Evolutionary conservation across 176 grass and related monocot genomes (phyloP).

Genomic region (bread wheat (Triticum aestivum)): DNA sequence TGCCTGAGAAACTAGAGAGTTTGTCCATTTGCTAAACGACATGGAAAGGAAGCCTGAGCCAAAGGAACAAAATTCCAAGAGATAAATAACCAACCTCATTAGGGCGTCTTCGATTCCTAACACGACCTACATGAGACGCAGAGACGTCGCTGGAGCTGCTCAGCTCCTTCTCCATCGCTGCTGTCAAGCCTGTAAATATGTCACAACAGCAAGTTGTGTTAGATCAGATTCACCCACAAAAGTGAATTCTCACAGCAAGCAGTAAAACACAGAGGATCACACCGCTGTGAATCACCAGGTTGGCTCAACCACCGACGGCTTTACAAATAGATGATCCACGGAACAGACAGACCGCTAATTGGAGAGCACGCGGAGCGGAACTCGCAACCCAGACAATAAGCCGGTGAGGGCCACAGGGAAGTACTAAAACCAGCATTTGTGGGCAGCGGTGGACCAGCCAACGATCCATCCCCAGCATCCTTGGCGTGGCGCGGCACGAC

Average conservation of each 20-base stretch:
- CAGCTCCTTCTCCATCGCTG: constrained; percentile 47
- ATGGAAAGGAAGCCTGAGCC: neutral
- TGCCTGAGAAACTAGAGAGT: neutral
- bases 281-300: neutral
- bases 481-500: neutral
- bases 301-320: neutral
- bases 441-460: no score
- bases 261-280: neutral
- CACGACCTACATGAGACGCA: constrained; percentile 39
- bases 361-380: no score
- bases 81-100: constrained; percentile 41
- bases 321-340: neutral
- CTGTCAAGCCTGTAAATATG: constrained; percentile 12
- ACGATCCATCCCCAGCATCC: neutral
- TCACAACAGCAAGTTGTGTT: neutral
- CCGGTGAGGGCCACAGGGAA: no score
- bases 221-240: neutral
- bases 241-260: neutral
- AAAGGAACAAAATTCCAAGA: neutral
- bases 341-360: neutral
- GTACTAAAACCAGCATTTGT: no score
- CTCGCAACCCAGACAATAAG: neutral
- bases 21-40: neutral
- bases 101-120: constrained; percentile 36
- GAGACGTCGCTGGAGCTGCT: constrained; percentile 38